A percentile compares a stretch with the other conserved stretches of the same genome.
Evolutionary conservation across 305 asterid species (phyloP).

Genomic region (Plantago coronopus): DNA sequence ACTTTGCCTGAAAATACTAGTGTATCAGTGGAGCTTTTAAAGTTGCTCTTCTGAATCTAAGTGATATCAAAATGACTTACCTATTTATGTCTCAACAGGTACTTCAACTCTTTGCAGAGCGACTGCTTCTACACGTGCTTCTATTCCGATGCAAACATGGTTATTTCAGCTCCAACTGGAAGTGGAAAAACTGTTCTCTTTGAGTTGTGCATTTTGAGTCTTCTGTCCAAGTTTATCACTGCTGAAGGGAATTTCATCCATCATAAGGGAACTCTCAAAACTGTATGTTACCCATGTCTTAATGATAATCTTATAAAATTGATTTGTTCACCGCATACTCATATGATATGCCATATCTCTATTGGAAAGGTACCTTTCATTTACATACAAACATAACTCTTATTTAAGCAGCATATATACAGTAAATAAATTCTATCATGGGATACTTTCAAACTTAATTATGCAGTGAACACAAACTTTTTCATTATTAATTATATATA

Average conservation of each 20-base stretch:
- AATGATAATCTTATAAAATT: background rate
- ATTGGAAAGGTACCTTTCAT: background rate
- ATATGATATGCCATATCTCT: constrained; percentile 9
- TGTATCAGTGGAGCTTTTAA: constrained; percentile 3
- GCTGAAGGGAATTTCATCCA: constrained; percentile 57
- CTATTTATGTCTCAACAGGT: constrained; percentile 41
- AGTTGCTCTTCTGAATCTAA: constrained; percentile 9
- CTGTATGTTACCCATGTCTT: constrained; percentile 39
- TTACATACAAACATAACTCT: too few species aligned
- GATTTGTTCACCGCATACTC: constrained; percentile 12
- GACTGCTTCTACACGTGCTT: constrained; percentile 86
- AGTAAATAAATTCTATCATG: constrained; percentile 10
- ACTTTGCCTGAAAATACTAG: constrained; percentile 16
- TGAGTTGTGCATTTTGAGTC: constrained; percentile 94
- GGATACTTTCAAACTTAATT: constrained; percentile 3
- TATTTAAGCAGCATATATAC: background rate
- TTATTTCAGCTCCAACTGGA: constrained; percentile 98
- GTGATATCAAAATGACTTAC: constrained; percentile 13
- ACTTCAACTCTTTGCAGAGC: constrained; percentile 91
- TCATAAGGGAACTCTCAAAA: constrained; percentile 74
- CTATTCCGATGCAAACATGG: constrained; percentile 88
- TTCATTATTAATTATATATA: constrained; percentile 7
- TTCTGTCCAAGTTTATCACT: constrained; percentile 73
- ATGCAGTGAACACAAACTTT: constrained; percentile 18
- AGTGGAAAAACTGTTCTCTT: constrained; percentile 96